These are phyloP conservation scores for Kwoniella sp. DNA, from an alignment of 768 basidiomycete species.

Conservation along the genomic window DNA sequence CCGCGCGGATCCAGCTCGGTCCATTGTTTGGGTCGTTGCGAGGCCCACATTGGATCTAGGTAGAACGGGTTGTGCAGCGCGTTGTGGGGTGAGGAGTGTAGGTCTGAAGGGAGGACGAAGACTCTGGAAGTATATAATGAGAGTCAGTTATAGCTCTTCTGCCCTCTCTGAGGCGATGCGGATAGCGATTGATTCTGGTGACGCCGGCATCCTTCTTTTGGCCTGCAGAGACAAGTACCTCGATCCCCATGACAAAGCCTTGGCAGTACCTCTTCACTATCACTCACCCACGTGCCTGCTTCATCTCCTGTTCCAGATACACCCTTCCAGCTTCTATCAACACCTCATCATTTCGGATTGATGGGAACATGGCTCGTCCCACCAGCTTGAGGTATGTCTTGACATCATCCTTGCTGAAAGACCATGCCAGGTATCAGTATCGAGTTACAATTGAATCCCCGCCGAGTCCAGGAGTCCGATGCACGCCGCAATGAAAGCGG, in stretches of 20 bases:
- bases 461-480: not conserved
- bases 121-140: too few relatives aligned
- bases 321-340: conserved; percentile 15
- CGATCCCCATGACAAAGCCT: too few relatives aligned
- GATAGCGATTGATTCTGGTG: too few relatives aligned
- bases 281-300: conserved; percentile 11
- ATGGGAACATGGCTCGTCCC: conserved; percentile 6
- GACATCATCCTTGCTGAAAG: conserved; percentile 17
- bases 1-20: conserved; percentile 15
- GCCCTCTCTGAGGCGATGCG: too few relatives aligned
- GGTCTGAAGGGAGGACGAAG: conserved; percentile 16
- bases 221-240: too few relatives aligned
- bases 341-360: not conserved
- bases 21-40: conserved; percentile 5
- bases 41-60: not conserved
- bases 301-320: conserved; percentile 20
- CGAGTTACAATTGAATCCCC: not conserved
- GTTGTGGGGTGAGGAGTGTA: conserved; percentile 11
- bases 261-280: too few relatives aligned
- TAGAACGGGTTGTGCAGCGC: conserved; percentile 18
- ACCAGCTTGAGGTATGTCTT: conserved; percentile 10
- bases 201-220: too few relatives aligned
- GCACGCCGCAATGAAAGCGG: not conserved
- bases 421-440: not conserved
- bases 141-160: too few relatives aligned